Conservation (phyloP, 2,329 filamentous ascomycete genomes). For the Calonectria naviculata region DNA sequence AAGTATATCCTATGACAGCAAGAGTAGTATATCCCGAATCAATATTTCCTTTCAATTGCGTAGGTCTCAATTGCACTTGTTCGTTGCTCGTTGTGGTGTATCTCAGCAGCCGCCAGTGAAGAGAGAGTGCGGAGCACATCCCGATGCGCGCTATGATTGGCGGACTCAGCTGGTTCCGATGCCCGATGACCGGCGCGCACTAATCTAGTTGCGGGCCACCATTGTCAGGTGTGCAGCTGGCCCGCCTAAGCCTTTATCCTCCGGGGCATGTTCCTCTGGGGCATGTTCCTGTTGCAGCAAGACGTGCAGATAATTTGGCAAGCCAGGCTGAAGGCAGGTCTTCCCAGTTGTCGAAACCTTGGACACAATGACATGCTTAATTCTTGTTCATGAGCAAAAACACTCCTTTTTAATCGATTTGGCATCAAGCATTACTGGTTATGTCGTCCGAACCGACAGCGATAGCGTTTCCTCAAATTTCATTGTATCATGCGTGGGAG, state of each 20-base stretch:
- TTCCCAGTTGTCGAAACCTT: not conserved
- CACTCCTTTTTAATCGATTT: slow-evolving; percentile 15
- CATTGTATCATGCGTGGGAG: slow-evolving; percentile 3
- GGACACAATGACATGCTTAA: slow-evolving; percentile 16
- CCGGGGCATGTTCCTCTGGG: not conserved
- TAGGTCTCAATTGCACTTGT: too few relatives aligned
- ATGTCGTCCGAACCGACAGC: not conserved
- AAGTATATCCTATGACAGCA: too few relatives aligned
- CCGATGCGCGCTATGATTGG: slow-evolving; percentile 7
- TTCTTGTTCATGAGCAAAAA: slow-evolving; percentile 12
- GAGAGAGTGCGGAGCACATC: too few relatives aligned
- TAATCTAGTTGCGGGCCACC: not conserved
- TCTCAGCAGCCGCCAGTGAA: too few relatives aligned
- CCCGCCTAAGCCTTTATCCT: slow-evolving; percentile 25
- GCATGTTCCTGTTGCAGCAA: not conserved
- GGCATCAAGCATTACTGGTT: slow-evolving; percentile 24
- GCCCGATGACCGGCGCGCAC: not conserved
- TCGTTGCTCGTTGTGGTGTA: too few relatives aligned
- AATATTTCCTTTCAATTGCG: too few relatives aligned
- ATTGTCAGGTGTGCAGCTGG: not conserved
- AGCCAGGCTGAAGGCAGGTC: not conserved
- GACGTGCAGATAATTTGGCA: not conserved
- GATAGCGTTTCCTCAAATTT: not conserved
- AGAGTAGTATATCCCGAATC: too few relatives aligned
- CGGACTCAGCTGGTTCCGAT: slow-evolving; percentile 13